phyloP scores from a whole-genome alignment of 176 grass and related monocot genomes.

The Ensete glaucum region DNA sequence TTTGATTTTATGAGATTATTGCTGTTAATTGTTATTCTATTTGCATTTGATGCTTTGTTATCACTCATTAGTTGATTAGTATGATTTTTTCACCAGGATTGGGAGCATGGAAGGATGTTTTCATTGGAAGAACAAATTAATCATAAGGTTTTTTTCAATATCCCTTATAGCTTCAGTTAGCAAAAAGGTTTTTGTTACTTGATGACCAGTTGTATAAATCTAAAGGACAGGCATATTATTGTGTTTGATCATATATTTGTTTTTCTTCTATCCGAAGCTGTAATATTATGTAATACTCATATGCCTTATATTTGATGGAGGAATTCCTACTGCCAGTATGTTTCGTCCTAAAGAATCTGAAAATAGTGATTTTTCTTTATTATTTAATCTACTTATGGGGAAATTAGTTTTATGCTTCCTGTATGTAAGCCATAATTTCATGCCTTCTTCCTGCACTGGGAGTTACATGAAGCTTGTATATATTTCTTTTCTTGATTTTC shows the following conservation, averaged over 20 bases:
- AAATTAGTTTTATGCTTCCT: background rate
- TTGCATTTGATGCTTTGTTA: background rate
- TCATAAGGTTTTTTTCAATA: conserved; percentile 44
- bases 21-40: background rate
- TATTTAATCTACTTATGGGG: background rate
- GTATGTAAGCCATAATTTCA: background rate
- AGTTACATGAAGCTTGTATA: background rate
- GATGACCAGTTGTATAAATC: background rate
- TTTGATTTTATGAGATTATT: background rate
- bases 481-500: background rate
- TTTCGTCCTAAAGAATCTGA: background rate
- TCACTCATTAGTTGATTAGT: background rate
- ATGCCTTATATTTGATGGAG: background rate
- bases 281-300: background rate
- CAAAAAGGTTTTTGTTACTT: conserved; percentile 16
- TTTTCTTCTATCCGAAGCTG: background rate
- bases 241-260: background rate
- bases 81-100: conserved; percentile 31
- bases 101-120: conserved; percentile 51
- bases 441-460: background rate
- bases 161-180: conserved; percentile 3
- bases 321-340: background rate
- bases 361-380: background rate
- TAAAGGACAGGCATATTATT: background rate
- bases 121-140: conserved; percentile 81